These are phyloP conservation scores for Lathyrus sativus DNA, from an alignment of 306 rosid species.

Conservation along the genomic window DNA sequence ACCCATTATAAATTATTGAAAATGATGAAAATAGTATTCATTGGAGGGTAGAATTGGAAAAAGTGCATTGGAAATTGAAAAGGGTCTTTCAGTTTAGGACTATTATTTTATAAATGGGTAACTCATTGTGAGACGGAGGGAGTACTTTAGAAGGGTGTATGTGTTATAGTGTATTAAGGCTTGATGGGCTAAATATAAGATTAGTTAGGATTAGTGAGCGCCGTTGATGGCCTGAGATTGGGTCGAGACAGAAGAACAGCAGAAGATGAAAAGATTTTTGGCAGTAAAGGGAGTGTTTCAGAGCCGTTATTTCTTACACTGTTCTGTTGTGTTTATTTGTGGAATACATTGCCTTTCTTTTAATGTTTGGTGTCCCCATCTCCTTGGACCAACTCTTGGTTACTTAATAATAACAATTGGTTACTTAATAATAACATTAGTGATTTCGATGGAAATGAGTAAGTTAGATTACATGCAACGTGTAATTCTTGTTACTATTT, in stretches of 20 bases:
- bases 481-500: constrained; percentile 18
- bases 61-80: too few species aligned
- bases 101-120: too few species aligned
- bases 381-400: constrained; percentile 10
- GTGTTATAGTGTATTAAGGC: background rate
- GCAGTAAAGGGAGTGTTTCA: background rate
- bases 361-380: constrained; percentile 1
- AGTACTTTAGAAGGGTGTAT: background rate
- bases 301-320: background rate
- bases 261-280: background rate
- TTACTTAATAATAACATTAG: background rate
- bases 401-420: constrained; percentile 4
- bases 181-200: too few species aligned
- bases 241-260: background rate
- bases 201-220: background rate
- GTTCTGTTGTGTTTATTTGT: constrained; percentile 8
- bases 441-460: background rate
- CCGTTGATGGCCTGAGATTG: background rate
- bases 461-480: background rate
- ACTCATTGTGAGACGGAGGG: too few species aligned
- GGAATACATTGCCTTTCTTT: constrained; percentile 3
- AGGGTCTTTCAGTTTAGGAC: too few species aligned
- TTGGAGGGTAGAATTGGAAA: too few species aligned
- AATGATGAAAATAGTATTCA: too few species aligned
- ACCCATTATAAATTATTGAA: too few species aligned